These are phyloP conservation scores for Podaxis sp. DNA, from an alignment of 768 basidiomycete species.

Conservation along the genomic window DNA sequence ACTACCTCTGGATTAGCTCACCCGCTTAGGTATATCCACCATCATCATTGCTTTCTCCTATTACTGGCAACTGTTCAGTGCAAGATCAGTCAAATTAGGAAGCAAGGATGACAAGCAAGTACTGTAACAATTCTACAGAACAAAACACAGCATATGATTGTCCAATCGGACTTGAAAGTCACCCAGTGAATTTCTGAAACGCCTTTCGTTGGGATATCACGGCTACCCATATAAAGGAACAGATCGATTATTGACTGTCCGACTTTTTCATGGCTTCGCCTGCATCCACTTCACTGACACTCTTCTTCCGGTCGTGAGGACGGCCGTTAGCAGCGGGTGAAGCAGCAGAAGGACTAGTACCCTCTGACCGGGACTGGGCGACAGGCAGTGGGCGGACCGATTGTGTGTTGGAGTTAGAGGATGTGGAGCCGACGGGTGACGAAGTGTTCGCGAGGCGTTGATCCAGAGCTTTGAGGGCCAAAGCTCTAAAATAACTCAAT, in stretches of 20 bases:
- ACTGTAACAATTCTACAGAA: constrained; percentile 14
- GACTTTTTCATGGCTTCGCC: constrained; percentile 32
- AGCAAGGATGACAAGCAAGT: constrained; percentile 5
- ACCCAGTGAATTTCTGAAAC: not conserved
- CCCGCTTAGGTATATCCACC: no score
- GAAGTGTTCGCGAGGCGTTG: constrained; percentile 79
- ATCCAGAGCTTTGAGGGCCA: constrained; percentile 96
- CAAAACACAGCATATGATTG: not conserved
- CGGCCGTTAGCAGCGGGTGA: constrained; percentile 23
- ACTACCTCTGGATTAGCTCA: no score
- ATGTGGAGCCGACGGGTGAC: constrained; percentile 38
- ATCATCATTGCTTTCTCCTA: no score
- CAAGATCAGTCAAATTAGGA: no score
- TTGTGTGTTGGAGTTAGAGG: constrained; percentile 31
- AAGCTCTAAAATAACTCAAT: constrained; percentile 54
- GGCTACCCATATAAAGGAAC: not conserved
- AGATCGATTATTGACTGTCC: constrained; percentile 29
- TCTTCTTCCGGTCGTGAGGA: constrained; percentile 28
- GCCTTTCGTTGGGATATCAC: not conserved
- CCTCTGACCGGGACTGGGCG: constrained; percentile 33
- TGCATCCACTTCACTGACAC: constrained; percentile 33
- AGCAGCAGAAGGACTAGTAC: constrained; percentile 25
- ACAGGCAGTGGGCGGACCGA: constrained; percentile 28
- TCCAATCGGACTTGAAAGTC: not conserved
- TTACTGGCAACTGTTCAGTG: no score